Evolutionary conservation across 2,329 filamentous ascomycete species (phyloP).

Genomic region (Ophiocordyceps polyrhachis-furcata): DNA sequence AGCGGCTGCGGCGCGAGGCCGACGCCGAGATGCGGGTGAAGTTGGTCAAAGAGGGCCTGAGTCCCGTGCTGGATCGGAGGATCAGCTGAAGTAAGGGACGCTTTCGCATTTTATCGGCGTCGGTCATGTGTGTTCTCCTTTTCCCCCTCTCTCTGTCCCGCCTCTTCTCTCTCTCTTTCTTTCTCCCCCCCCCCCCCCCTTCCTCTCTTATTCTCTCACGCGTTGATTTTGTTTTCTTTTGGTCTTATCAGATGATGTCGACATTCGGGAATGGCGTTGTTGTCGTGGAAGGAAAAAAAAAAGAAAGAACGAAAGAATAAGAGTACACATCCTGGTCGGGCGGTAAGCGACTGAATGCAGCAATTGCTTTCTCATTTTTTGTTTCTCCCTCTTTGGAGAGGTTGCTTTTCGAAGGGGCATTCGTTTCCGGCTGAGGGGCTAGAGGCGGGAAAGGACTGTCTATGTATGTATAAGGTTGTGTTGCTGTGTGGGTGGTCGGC

Average conservation of each 20-base stretch:
- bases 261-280: background rate
- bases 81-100: conserved; percentile 22
- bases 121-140: no score
- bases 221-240: background rate
- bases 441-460: background rate
- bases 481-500: background rate
- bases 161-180: no score
- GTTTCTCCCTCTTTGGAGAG: background rate
- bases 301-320: background rate
- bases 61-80: conserved; percentile 24
- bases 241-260: background rate
- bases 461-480: background rate
- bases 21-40: conserved; percentile 31
- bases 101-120: background rate
- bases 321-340: background rate
- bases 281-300: background rate
- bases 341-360: background rate
- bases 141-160: no score
- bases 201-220: no score
- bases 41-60: conserved; percentile 24
- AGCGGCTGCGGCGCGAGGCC: conserved; percentile 52
- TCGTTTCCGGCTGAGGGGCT: background rate
- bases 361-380: background rate
- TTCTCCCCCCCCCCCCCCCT: no score
- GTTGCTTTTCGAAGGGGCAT: background rate